Percentiles rank a stretch among this genome's conserved stretches.
These are phyloP conservation scores for Westerdykella ornata DNA, from an alignment of 2,329 filamentous ascomycete species.

Conservation along the genomic window DNA sequence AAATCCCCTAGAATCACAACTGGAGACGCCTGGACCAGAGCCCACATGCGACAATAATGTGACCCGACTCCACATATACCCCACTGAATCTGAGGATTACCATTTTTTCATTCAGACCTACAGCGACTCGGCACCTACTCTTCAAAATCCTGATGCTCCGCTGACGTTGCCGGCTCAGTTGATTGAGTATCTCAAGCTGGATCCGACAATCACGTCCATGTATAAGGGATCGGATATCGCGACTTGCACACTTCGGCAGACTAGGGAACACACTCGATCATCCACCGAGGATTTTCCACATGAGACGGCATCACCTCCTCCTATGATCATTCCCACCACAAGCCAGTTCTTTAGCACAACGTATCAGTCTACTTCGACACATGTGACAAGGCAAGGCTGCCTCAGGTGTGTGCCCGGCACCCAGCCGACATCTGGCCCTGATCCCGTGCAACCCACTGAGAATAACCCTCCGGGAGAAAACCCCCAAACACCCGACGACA, in stretches of 20 bases:
- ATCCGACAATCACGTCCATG: conserved; percentile 12
- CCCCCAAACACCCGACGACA: conserved; percentile 1
- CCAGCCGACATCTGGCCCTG: not conserved
- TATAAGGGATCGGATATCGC: conserved; percentile 27
- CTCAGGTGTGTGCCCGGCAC: conserved; percentile 9
- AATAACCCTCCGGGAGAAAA: conserved; percentile 2
- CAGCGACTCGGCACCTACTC: conserved; percentile 1
- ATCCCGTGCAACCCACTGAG: not conserved
- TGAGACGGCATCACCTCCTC: not conserved
- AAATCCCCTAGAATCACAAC: not conserved
- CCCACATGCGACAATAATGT: conserved; percentile 6
- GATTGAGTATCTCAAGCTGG: conserved; percentile 18
- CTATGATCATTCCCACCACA: not conserved
- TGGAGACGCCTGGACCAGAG: conserved; percentile 6
- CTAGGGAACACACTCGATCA: not conserved
- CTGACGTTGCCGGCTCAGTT: conserved; percentile 17
- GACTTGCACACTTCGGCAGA: conserved; percentile 18
- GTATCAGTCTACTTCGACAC: conserved; percentile 19
- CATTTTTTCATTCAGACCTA: conserved; percentile 22
- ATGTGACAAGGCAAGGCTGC: conserved; percentile 24
- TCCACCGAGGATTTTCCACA: not conserved
- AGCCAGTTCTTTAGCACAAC: conserved; percentile 23
- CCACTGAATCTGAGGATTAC: conserved; percentile 20
- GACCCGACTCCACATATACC: conserved; percentile 13
- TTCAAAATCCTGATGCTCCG: conserved; percentile 1